Evolutionary conservation across 345 rosid genomes (phyloP).

Genomic region (Euphorbia lathyris): DNA sequence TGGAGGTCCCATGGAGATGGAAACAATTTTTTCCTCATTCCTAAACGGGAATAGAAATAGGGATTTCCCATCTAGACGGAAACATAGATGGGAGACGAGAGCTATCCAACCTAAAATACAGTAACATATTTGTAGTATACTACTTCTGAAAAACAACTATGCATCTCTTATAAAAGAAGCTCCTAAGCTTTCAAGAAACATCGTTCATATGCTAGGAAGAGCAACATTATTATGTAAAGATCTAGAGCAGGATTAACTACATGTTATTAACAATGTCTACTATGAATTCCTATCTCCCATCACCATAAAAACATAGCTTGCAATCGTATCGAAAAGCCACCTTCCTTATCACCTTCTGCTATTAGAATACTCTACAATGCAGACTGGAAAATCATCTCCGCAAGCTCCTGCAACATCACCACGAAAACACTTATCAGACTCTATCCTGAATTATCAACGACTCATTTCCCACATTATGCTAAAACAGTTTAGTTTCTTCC

Average conservation of each 20-base stretch:
- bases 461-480: neutral
- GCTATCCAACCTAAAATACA: no score
- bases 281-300: neutral
- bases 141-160: no score
- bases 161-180: neutral
- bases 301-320: neutral
- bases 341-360: neutral
- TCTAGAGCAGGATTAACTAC: neutral
- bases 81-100: no score
- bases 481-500: neutral
- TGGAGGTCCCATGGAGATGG: no score
- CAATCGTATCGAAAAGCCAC: neutral
- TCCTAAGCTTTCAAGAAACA: neutral
- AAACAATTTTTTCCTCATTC: no score
- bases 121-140: no score
- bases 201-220: no score
- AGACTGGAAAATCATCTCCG: slow-evolving; percentile 90
- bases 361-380: slow-evolving; percentile 32
- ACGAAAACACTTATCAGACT: neutral
- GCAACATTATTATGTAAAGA: neutral
- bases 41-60: no score
- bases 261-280: neutral
- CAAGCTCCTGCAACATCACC: slow-evolving; percentile 67
- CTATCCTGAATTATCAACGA: neutral
- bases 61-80: no score